Evolutionary conservation across 441 rosid genomes (phyloP), one percentile per base, ranked within the genome.

Genomic region (Capsella rubella): DNA sequence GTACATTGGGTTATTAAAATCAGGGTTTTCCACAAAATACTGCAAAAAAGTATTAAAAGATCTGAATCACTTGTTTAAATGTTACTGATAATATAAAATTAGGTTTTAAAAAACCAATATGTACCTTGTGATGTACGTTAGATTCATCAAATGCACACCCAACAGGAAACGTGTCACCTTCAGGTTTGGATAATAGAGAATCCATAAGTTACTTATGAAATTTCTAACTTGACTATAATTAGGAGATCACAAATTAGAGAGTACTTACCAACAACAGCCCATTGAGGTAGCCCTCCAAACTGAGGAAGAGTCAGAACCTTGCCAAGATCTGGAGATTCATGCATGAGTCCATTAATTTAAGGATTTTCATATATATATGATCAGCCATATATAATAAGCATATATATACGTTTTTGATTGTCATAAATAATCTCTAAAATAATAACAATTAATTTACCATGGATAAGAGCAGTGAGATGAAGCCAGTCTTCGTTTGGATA

Each of bases 401-500:
- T 51, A 21, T 21, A 21, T 21, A 21, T 21, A 21, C 0, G n/a
- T 31, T 46, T 12, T 11, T 15, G 12, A 1, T 28, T 0, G 18
- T 54, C 3, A 60, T 59, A 4, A 21, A 21, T 21, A 21, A 21
- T 21, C 25, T 21, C 25, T 21, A 21, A 21, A 21, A 21, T 21
- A 4, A 53, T 6, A 37, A 27, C 16, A 5, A 28, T 13, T 13
- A 52, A 21, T 10, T 21, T 86, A 90, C 97, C 93, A 57, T 94
- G 97, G 67, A 94, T 90, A 11, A 90, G 96, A 45, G 89, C 97
- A 71, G 97, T 90, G 82, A 94, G 80, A 53, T 92, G 98, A 43
- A 94, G 67, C 99, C 99, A 90, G 73, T 92, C 95, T 71, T 94
- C 92, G 15, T 87, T 40, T 25, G 99, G 97, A 51, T 89, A 86